A percentile compares a stretch with the other conserved stretches of the same genome.
Evolutionary conservation across 2,329 filamentous ascomycete genomes (phyloP).

Genomic region (Colletotrichum navitas): DNA sequence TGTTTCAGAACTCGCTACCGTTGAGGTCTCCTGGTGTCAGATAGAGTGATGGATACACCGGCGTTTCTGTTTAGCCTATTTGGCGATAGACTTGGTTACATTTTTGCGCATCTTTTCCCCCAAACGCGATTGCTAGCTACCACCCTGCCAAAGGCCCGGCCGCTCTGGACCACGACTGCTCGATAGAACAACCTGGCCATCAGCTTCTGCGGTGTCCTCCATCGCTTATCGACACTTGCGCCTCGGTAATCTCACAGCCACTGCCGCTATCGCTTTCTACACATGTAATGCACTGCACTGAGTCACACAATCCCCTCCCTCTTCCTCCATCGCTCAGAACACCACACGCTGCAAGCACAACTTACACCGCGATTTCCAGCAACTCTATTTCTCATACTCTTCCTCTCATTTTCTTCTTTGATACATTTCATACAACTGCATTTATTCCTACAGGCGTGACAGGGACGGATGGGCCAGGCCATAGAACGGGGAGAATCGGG

Average conservation of each 20-base stretch:
- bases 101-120: constrained; percentile 20
- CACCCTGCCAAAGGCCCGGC: constrained; percentile 5
- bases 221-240: constrained; percentile 37
- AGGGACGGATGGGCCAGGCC: background rate
- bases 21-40: background rate
- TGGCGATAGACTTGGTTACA: constrained; percentile 29
- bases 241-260: constrained; percentile 35
- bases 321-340: background rate
- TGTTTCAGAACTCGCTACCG: constrained; percentile 18
- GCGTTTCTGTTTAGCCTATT: constrained; percentile 21
- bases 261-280: constrained; percentile 1
- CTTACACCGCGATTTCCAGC: background rate
- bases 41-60: constrained; percentile 27
- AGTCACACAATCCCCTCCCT: background rate
- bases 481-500: constrained; percentile 14
- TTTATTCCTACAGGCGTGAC: constrained; percentile 25
- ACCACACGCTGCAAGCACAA: constrained; percentile 2
- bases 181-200: background rate
- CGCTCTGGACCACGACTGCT: constrained; percentile 15
- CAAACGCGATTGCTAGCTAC: constrained; percentile 10
- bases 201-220: background rate
- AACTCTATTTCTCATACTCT: background rate
- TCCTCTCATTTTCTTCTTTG: background rate
- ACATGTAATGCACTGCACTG: background rate
- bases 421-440: constrained; percentile 35